phyloP scores from a whole-genome alignment of 75 land plant genomes.

The Ceratopteris richardii region DNA sequence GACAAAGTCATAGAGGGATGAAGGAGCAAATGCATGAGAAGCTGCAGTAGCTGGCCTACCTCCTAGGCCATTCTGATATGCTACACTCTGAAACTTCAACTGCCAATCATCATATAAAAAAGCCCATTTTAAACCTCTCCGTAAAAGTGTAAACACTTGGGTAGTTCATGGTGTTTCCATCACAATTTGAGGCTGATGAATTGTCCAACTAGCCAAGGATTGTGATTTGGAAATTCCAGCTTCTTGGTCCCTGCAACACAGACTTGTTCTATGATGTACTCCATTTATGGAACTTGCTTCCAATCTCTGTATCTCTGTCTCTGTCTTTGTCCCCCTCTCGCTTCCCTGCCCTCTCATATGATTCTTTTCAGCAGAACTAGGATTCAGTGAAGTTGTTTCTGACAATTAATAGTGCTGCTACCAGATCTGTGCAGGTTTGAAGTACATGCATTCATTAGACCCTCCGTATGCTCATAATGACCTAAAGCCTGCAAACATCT shows the following conservation, averaged over 20 bases:
- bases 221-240: background rate
- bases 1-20: too few relatives aligned
- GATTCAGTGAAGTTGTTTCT: background rate
- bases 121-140: too few relatives aligned
- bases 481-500: conserved; percentile 93
- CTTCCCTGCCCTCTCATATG: background rate
- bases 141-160: too few relatives aligned
- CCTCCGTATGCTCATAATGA: conserved; percentile 99
- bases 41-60: too few relatives aligned
- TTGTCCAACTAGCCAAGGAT: background rate
- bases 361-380: background rate
- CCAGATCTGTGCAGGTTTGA: conserved; percentile 96
- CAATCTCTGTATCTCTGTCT: conserved; percentile 4
- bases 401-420: background rate
- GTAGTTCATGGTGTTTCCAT: too few relatives aligned
- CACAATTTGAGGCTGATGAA: background rate
- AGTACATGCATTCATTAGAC: conserved; percentile 84
- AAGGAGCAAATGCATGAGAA: too few relatives aligned
- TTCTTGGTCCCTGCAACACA: too few relatives aligned
- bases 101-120: too few relatives aligned
- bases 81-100: too few relatives aligned
- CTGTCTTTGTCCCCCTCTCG: background rate
- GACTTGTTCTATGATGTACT: too few relatives aligned
- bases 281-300: too few relatives aligned
- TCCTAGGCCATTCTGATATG: too few relatives aligned